Evolutionary conservation across 2,329 filamentous ascomycete genomes (phyloP), one percentile per base, ranked within the genome.

Genomic region (Phialemoniopsis sp.): DNA sequence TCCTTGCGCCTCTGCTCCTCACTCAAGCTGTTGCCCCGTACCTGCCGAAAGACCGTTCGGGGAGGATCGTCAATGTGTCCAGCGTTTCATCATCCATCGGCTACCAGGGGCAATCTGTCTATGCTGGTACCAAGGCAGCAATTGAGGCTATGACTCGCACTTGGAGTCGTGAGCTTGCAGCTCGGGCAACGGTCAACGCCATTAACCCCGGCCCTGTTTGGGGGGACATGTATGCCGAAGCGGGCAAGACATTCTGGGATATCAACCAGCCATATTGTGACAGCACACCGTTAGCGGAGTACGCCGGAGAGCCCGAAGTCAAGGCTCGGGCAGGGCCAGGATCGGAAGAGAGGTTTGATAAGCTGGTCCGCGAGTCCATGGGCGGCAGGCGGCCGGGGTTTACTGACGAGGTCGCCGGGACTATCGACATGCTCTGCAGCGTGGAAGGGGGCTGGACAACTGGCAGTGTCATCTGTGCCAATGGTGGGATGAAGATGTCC

Each of bases 401-500:
- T 55, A 75, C 79, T 19, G 64, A 70, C 36, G 87, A 91, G 65
- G 72, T 91, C 59, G 87, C 85, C 0, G 87, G 85, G 1, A 75
- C 88, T 5, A 80, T 89, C 14, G 85, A 76, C 3, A 89, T 90
- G 84, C 62, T 90, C 16, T 88, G 85, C 56, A 74, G 76, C 5
- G 68, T 72, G 6, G 87, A 91, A 56, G 74, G 77, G n/a, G 75
- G 68, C 8, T 91, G 86, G 86, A 83, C 80, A 53, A 93, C 87
- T 0, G 87, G 87, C 2, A 84, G 83, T 59, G 83, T 89, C 17
- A 76, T 93, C 4, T 87, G 82, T 63, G 85, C 86, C 8, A 91
- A 91, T 56, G 87, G 87, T 2, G 87, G 87, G 7, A 82, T 89
- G 78, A 38, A 67, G 38, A 59, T 63, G 59, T 38, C 53, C 37